Conservation (phyloP, 2,329 filamentous ascomycete species). For the Beauveria australis region DNA sequence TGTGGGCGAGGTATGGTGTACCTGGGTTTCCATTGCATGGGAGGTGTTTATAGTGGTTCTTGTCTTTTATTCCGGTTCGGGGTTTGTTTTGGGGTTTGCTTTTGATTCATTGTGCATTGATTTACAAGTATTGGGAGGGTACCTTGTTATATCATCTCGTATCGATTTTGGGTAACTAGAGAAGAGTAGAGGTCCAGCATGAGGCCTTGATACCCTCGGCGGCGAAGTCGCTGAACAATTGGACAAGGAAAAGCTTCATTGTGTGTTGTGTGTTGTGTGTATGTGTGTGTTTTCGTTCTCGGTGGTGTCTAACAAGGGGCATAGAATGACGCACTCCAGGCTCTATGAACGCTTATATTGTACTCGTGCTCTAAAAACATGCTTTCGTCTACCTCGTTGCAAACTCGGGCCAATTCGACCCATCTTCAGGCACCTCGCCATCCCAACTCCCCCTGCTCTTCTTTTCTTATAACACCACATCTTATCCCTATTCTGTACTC, state of each 20-base stretch:
- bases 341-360: neutral
- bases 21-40: conserved; percentile 7
- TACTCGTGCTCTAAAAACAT: neutral
- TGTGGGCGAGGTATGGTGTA: neutral
- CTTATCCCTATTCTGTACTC: neutral
- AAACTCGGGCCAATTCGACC: neutral
- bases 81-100: neutral
- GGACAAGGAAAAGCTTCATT: neutral
- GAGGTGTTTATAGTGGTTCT: conserved; percentile 17
- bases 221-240: conserved; percentile 4
- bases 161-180: neutral
- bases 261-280: neutral
- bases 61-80: neutral
- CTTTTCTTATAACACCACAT: too few species aligned
- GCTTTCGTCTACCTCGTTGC: neutral
- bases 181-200: neutral
- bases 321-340: neutral
- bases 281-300: neutral
- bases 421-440: too few species aligned
- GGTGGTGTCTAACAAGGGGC: neutral
- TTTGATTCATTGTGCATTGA: neutral
- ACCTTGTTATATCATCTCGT: neutral
- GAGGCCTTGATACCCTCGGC: conserved; percentile 1
- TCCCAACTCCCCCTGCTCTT: too few species aligned
- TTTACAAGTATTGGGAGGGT: neutral